A percentile compares a stretch with the other conserved stretches of the same genome.
Evolutionary conservation across 345 rosid genomes (phyloP).

Genomic region (Anacardium occidentale): DNA sequence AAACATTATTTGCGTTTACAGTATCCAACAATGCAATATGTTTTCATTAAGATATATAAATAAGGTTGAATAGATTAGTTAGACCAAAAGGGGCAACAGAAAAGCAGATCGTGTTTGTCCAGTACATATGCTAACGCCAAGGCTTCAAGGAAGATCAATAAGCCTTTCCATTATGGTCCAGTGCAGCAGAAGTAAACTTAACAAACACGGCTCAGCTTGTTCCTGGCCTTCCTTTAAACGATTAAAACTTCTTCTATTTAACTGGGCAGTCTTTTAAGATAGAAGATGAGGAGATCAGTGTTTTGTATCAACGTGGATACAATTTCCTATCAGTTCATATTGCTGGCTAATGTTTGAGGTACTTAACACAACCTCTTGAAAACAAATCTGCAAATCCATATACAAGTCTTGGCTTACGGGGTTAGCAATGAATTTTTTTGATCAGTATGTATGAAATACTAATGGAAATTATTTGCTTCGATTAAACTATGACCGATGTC

Average conservation of each 20-base stretch:
- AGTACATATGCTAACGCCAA: conserved; percentile 14
- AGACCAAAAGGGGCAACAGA: conserved; percentile 34
- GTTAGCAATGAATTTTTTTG: not conserved
- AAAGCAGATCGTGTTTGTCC: conserved; percentile 29
- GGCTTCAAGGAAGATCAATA: conserved; percentile 45
- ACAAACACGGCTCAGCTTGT: conserved; percentile 23
- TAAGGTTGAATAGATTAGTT: conserved; percentile 37
- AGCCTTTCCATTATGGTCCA: conserved; percentile 18
- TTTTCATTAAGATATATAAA: conserved; percentile 7
- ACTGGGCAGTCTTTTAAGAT: too few relatives aligned
- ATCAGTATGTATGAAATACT: conserved; percentile 8
- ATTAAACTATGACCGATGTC: conserved; percentile 67
- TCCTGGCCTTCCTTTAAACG: too few relatives aligned
- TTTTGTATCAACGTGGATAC: too few relatives aligned
- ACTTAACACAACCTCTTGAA: conserved; percentile 17
- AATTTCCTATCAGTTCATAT: too few relatives aligned
- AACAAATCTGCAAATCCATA: conserved; percentile 25
- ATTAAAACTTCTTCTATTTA: too few relatives aligned
- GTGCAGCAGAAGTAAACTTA: conserved; percentile 29
- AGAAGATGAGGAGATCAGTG: too few relatives aligned
- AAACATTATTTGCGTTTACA: conserved; percentile 13
- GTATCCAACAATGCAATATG: too few relatives aligned
- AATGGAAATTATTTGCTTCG: conserved; percentile 26
- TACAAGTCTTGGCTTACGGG: not conserved
- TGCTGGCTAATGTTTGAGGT: too few relatives aligned